Percentiles rank a stretch among this genome's conserved stretches.
Evolutionary conservation across 2,329 filamentous ascomycete genomes (phyloP).

Genomic region (Thermochaetoides dissita): DNA sequence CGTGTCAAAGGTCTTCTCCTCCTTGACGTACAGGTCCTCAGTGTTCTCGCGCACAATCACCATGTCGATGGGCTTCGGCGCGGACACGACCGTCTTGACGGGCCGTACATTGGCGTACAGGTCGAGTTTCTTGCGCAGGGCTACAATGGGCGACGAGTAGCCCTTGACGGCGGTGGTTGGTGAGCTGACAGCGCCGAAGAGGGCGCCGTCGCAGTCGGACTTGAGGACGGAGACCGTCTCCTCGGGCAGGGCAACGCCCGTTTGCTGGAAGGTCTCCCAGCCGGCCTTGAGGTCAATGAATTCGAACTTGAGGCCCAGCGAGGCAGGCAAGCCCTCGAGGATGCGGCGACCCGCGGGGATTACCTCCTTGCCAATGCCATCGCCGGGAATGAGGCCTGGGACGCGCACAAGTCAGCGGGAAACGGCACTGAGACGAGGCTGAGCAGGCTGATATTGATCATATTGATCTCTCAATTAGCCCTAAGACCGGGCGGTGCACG

Average conservation of each 20-base stretch:
- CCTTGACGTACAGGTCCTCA: conserved; percentile 95
- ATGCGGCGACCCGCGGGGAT: conserved; percentile 86
- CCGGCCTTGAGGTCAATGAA: conserved; percentile 89
- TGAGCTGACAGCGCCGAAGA: conserved; percentile 92
- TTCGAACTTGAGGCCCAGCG: conserved; percentile 82
- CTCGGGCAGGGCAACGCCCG: conserved; percentile 76
- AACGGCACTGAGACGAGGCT: background rate
- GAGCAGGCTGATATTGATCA: too few relatives aligned
- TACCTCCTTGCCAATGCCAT: conserved; percentile 96
- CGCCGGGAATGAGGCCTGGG: conserved; percentile 84
- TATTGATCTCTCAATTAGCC: background rate
- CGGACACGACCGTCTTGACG: conserved; percentile 67
- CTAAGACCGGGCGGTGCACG: background rate
- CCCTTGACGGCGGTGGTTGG: conserved; percentile 80
- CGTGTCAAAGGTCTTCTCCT: conserved; percentile 71
- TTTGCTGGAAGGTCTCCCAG: conserved; percentile 84
- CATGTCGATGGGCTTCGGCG: conserved; percentile 66
- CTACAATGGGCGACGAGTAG: conserved; percentile 94
- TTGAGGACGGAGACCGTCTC: conserved; percentile 80
- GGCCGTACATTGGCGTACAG: conserved; percentile 96
- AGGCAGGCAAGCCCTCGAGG: conserved; percentile 83
- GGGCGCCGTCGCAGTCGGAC: conserved; percentile 83
- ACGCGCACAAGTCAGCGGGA: background rate
- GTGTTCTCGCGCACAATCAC: conserved; percentile 99
- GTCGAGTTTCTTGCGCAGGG: conserved; percentile 84